Evolutionary conservation across 306 rosid genomes (phyloP).

Genomic region (Corylus americana): DNA sequence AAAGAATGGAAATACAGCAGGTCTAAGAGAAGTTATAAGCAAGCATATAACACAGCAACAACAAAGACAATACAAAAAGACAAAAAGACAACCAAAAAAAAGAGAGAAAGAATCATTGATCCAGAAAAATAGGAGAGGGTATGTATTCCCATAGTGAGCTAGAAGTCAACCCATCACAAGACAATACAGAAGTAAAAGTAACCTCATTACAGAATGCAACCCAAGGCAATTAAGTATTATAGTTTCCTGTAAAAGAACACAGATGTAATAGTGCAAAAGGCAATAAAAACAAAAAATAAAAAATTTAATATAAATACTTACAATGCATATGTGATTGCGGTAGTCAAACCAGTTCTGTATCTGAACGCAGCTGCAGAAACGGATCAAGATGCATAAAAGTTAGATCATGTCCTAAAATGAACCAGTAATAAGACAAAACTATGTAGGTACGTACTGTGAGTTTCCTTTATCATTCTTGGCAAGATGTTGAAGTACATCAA

Average conservation of each 20-base stretch:
- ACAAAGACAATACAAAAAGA: neutral
- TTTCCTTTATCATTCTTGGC: slow-evolving; percentile 58
- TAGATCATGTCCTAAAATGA: slow-evolving; percentile 18
- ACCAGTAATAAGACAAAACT: slow-evolving; percentile 25
- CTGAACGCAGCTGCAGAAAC: slow-evolving; percentile 81
- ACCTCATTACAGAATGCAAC: slow-evolving; percentile 4
- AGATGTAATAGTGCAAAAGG: slow-evolving; percentile 6
- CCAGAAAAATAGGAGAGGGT: neutral
- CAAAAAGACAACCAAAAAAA: no score
- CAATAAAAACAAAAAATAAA: slow-evolving; percentile 5
- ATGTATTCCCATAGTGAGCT: neutral
- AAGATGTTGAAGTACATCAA: slow-evolving; percentile 75
- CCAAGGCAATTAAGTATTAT: slow-evolving; percentile 4
- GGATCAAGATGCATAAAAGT: slow-evolving; percentile 23
- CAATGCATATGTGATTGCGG: slow-evolving; percentile 94
- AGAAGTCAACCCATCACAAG: slow-evolving; percentile 11
- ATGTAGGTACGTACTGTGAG: slow-evolving; percentile 50
- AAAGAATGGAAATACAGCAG: slow-evolving; percentile 13
- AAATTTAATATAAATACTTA: slow-evolving; percentile 45
- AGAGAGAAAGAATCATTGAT: neutral
- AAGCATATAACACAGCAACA: slow-evolving; percentile 12
- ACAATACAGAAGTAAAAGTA: slow-evolving; percentile 13
- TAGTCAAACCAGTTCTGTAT: slow-evolving; percentile 87
- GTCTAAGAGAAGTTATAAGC: slow-evolving; percentile 6
- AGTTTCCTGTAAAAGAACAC: slow-evolving; percentile 16